phyloP scores from a whole-genome alignment of 2,329 filamentous ascomycete genomes.

The Arthroderma sp. region DNA sequence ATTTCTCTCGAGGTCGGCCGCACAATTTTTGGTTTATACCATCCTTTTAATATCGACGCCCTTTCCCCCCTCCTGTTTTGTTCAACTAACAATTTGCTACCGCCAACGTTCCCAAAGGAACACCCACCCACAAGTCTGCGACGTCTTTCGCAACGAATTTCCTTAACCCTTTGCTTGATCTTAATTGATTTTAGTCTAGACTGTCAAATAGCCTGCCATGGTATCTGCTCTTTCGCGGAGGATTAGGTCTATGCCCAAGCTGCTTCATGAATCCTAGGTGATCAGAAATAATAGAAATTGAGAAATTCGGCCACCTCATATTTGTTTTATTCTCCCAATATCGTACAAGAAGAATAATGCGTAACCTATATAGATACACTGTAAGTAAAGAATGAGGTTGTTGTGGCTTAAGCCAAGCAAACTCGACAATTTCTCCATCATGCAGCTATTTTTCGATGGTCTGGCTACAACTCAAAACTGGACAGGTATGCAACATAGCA shows the following conservation, averaged over 20 bases:
- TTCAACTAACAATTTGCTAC: neutral
- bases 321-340: neutral
- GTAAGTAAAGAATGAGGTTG: too few species aligned
- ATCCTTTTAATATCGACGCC: too few species aligned
- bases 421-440: too few species aligned
- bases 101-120: too few species aligned
- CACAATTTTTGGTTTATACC: constrained; percentile 27
- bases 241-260: constrained; percentile 11
- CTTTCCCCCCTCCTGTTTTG: too few species aligned
- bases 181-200: constrained; percentile 9
- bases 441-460: too few species aligned
- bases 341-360: too few species aligned
- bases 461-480: too few species aligned
- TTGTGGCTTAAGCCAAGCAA: too few species aligned
- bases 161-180: constrained; percentile 12
- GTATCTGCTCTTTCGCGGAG: constrained; percentile 5
- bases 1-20: constrained; percentile 35
- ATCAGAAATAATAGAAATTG: constrained; percentile 26
- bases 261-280: constrained; percentile 16
- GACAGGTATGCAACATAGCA: too few species aligned
- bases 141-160: constrained; percentile 19
- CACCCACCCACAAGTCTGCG: constrained; percentile 15
- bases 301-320: constrained; percentile 34
- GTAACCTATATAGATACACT: too few species aligned
- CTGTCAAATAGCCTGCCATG: constrained; percentile 1